These are phyloP conservation scores for Gonium pectorale DNA, from an alignment of 139 green algal genomes.

Conservation along the genomic window DNA sequence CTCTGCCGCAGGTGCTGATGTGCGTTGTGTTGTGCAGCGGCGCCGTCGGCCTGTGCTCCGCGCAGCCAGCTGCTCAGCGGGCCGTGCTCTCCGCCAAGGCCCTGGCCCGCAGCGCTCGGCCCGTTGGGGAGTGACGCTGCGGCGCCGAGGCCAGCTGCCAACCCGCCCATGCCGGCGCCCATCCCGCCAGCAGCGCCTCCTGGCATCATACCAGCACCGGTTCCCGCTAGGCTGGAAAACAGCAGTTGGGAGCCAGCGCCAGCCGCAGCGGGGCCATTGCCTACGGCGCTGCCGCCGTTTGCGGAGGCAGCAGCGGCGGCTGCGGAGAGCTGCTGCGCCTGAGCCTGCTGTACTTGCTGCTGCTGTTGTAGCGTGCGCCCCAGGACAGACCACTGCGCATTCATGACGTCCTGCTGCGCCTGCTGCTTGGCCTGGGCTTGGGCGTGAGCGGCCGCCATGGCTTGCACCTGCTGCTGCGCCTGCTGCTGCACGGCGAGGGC, in stretches of 20 bases:
- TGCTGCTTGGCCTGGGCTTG: slow-evolving; percentile 26
- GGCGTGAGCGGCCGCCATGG: too few relatives aligned
- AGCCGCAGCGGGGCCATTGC: neutral
- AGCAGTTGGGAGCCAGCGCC: slow-evolving; percentile 3
- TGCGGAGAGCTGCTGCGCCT: neutral
- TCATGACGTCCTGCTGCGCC: slow-evolving; percentile 25
- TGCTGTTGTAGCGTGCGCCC: slow-evolving; percentile 24
- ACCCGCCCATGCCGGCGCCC: neutral
- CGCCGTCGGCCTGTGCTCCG: neutral
- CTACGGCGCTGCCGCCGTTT: neutral
- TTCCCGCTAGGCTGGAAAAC: neutral
- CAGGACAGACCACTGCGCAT: slow-evolving; percentile 7
- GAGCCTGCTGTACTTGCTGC: slow-evolving; percentile 12
- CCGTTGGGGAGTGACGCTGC: neutral
- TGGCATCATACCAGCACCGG: neutral
- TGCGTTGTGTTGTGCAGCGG: neutral
- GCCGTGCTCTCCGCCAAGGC: neutral
- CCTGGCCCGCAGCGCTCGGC: neutral
- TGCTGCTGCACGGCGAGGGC: slow-evolving; percentile 5
- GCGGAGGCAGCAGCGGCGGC: neutral
- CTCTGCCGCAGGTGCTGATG: slow-evolving; percentile 32
- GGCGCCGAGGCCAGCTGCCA: neutral
- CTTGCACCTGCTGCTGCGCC: neutral
- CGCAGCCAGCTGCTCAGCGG: slow-evolving; percentile 18
- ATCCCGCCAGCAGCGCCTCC: neutral